Conservation (phyloP, 1,284 basidiomycete species). For the Quambalaria eucalypti region DNA sequence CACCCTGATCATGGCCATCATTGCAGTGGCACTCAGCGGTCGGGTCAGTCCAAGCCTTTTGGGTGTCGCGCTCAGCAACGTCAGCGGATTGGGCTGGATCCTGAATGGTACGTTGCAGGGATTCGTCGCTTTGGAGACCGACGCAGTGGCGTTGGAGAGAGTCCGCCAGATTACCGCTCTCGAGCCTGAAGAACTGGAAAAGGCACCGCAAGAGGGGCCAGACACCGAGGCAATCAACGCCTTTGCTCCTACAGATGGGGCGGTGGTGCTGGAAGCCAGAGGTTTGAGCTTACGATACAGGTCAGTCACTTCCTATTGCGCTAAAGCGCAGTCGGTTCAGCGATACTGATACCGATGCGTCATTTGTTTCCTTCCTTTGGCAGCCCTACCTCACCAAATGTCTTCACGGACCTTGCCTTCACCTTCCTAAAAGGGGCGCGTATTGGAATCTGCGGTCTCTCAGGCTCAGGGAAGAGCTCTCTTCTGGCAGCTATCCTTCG, state of each 20-base stretch:
- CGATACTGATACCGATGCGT: too few relatives aligned
- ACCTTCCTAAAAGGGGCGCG: background rate
- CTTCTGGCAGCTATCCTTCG: background rate
- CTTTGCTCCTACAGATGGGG: too few relatives aligned
- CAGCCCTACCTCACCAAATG: background rate
- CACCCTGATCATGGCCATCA: background rate
- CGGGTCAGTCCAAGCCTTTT: background rate
- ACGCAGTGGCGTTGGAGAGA: background rate
- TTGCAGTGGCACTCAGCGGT: background rate
- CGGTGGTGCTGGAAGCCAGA: too few relatives aligned
- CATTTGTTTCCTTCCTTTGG: too few relatives aligned
- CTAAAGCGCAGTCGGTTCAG: too few relatives aligned
- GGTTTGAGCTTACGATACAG: background rate
- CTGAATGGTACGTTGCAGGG: background rate
- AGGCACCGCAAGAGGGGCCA: too few relatives aligned
- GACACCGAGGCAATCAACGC: too few relatives aligned
- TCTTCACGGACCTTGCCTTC: background rate
- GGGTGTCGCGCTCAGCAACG: background rate
- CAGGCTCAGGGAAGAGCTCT: background rate
- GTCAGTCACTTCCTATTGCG: background rate
- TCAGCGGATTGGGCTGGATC: background rate
- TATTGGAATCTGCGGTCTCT: background rate
- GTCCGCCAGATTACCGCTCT: background rate
- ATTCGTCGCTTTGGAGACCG: background rate
- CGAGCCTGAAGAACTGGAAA: background rate